phyloP scores from a whole-genome alignment of 2,329 filamentous ascomycete species.

The Chrysoporthe austroafricana region DNA sequence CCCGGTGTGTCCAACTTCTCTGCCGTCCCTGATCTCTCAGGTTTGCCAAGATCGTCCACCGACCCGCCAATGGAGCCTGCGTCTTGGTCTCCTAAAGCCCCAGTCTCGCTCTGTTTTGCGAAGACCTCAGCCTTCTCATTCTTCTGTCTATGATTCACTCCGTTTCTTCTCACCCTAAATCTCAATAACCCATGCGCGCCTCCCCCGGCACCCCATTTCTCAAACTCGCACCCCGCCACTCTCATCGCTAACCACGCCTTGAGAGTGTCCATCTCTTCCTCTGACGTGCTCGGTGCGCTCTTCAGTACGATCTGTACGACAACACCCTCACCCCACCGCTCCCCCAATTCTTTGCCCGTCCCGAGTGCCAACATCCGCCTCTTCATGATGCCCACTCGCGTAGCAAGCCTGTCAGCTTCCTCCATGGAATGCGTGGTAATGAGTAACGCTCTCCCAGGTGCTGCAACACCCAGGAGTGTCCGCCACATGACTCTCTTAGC shows the following conservation, averaged over 20 bases:
- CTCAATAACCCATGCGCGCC: conserved; percentile 24
- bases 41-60: conserved; percentile 5
- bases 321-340: conserved; percentile 76
- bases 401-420: conserved; percentile 86
- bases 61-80: background rate
- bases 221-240: conserved; percentile 70
- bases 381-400: conserved; percentile 83
- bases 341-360: conserved; percentile 71
- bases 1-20: conserved; percentile 45
- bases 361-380: conserved; percentile 84
- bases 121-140: background rate
- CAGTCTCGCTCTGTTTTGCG: conserved; percentile 4
- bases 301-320: conserved; percentile 81
- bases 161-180: conserved; percentile 23
- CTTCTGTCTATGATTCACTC: conserved; percentile 28
- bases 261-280: conserved; percentile 69
- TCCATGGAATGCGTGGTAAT: conserved; percentile 96
- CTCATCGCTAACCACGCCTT: conserved; percentile 65
- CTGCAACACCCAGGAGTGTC: conserved; percentile 65
- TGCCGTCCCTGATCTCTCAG: conserved; percentile 11
- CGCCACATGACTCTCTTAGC: conserved; percentile 94
- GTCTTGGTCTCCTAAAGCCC: background rate
- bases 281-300: conserved; percentile 72
- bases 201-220: conserved; percentile 38
- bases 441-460: conserved; percentile 78